Evolutionary conservation across 2,329 filamentous ascomycete species (phyloP).

Genomic region (Fusarium denticulatum): DNA sequence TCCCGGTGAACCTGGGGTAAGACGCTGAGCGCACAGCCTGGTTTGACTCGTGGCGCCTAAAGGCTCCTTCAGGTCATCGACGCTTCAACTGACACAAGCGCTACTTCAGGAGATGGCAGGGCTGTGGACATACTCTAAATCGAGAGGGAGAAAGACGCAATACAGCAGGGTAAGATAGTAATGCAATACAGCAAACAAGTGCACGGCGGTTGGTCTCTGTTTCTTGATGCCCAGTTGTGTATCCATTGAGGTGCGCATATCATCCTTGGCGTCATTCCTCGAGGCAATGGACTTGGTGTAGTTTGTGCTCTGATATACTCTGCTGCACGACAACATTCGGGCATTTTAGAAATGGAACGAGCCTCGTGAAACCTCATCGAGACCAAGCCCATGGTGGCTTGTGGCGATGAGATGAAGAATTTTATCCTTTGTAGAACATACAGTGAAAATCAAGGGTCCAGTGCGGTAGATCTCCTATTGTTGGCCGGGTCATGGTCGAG

Average conservation of each 20-base stretch:
- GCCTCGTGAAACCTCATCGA: background rate
- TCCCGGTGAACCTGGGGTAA: conserved; percentile 26
- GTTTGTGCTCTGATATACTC: background rate
- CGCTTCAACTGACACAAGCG: conserved; percentile 31
- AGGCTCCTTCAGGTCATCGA: conserved; percentile 19
- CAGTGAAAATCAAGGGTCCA: conserved; percentile 22
- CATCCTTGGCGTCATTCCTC: conserved; percentile 19
- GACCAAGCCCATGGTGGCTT: background rate
- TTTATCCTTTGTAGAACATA: conserved; percentile 11
- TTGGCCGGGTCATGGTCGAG: conserved; percentile 18
- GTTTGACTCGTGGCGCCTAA: conserved; percentile 15
- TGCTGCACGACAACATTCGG: conserved; percentile 1
- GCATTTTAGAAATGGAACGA: background rate
- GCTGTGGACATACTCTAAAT: conserved; percentile 1
- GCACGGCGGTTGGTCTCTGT: conserved; percentile 15
- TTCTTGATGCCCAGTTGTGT: background rate
- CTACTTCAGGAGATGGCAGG: conserved; percentile 15
- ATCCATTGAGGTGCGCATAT: conserved; percentile 4
- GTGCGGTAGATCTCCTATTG: conserved; percentile 28
- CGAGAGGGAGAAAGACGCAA: conserved; percentile 13
- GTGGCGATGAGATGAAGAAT: conserved; percentile 28
- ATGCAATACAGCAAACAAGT: conserved; percentile 17
- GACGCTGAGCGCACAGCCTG: conserved; percentile 28
- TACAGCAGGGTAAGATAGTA: background rate
- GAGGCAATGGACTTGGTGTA: conserved; percentile 12